phyloP scores from a whole-genome alignment of 768 basidiomycete species.

The Coprinopsis sp. region DNA sequence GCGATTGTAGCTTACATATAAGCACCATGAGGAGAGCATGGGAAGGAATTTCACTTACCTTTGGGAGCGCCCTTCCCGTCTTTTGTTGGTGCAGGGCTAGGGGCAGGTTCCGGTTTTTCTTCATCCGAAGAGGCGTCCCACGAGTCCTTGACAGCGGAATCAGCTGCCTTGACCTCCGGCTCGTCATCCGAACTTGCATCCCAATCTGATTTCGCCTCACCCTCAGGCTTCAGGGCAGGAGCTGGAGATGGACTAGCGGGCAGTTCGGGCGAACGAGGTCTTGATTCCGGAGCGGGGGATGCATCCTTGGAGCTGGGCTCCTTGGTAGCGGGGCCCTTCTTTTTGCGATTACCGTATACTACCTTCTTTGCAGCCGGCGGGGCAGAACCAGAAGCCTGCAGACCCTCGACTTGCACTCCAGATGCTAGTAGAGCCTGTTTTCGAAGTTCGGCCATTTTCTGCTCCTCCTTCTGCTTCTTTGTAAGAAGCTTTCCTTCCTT shows the following conservation, averaged over 20 bases:
- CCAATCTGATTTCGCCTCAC: conserved; percentile 47
- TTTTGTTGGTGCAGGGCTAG: conserved; percentile 13
- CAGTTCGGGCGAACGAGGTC: conserved; percentile 46
- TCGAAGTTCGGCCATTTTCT: conserved; percentile 83
- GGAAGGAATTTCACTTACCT: conserved; percentile 4
- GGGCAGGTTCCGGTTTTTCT: conserved; percentile 23
- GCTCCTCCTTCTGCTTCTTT: conserved; percentile 97
- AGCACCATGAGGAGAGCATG: background rate
- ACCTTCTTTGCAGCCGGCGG: conserved; percentile 61
- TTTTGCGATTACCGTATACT: conserved; percentile 81
- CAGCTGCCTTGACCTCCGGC: conserved; percentile 20
- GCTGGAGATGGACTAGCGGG: conserved; percentile 21
- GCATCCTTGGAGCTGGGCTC: conserved; percentile 45
- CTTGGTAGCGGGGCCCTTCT: conserved; percentile 54
- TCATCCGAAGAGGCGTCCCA: conserved; percentile 53
- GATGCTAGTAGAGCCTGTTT: conserved; percentile 87
- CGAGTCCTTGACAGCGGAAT: conserved; percentile 34
- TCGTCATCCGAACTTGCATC: conserved; percentile 66
- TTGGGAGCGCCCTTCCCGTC: conserved; percentile 8
- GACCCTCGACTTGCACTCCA: conserved; percentile 85
- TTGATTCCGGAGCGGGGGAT: conserved; percentile 51
- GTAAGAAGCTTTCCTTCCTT: conserved; percentile 93
- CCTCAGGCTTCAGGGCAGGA: conserved; percentile 22
- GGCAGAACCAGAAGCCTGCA: conserved; percentile 48
- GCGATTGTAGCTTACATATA: conserved; percentile 6